phyloP scores from a whole-genome alignment of 1,139 yeast genomes.

The Nakaseomyces glabratus region DNA sequence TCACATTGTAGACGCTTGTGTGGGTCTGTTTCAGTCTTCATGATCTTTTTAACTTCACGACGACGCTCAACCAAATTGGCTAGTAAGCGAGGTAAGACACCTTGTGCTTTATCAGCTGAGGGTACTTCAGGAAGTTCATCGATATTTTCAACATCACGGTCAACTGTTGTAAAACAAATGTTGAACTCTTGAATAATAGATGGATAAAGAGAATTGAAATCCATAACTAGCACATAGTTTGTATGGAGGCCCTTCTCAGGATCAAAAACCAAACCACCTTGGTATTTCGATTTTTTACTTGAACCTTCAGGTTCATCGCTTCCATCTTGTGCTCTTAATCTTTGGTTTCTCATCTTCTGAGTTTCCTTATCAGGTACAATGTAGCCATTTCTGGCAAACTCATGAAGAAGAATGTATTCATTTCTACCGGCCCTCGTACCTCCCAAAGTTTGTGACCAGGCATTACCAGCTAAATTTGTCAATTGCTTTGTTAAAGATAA shows the following conservation, averaged over 20 bases:
- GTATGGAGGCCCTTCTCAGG: constrained; percentile 94
- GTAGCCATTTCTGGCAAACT: constrained; percentile 70
- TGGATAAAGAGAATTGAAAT: constrained; percentile 95
- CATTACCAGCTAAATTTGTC: constrained; percentile 92
- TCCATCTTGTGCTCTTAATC: constrained; percentile 34
- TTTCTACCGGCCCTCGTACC: constrained; percentile 97
- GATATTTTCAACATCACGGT: constrained; percentile 54
- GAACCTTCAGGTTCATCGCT: constrained; percentile 40
- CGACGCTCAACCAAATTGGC: constrained; percentile 84
- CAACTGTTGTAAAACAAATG: constrained; percentile 93
- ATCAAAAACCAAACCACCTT: constrained; percentile 95
- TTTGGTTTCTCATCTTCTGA: constrained; percentile 36
- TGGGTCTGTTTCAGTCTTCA: constrained; percentile 64
- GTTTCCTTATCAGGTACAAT: constrained; percentile 85
- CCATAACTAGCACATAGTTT: constrained; percentile 87
- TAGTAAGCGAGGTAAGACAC: constrained; percentile 79
- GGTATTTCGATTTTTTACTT: constrained; percentile 71
- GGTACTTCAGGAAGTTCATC: constrained; percentile 71
- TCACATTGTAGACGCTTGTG: constrained; percentile 75
- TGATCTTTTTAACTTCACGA: constrained; percentile 78
- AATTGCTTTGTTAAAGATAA: constrained; percentile 83
- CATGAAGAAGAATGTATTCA: constrained; percentile 87
- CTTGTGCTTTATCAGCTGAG: constrained; percentile 47
- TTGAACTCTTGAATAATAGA: constrained; percentile 95
- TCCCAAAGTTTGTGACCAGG: constrained; percentile 90